Percentiles rank a stretch among this genome's conserved stretches.
Conservation (phyloP, 768 basidiomycete species). For the Boletellus ananas region DNA sequence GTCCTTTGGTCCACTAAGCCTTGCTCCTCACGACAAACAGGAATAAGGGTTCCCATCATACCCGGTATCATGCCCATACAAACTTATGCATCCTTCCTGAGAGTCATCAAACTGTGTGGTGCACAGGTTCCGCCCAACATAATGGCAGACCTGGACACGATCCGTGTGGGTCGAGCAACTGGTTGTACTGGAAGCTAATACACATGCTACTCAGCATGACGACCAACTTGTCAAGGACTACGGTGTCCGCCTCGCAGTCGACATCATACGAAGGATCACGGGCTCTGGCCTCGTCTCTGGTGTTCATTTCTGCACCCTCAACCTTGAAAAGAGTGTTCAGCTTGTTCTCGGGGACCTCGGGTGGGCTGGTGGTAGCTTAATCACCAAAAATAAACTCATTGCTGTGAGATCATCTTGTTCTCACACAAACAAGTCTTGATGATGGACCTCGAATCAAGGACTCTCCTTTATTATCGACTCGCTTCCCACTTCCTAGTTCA, state of each 20-base stretch:
- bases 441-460: conserved; percentile 34
- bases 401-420: conserved; percentile 39
- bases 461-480: conserved; percentile 31
- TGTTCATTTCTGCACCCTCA: conserved; percentile 94
- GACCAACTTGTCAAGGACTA: conserved; percentile 94
- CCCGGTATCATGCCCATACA: conserved; percentile 99
- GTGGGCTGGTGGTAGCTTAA: conserved; percentile 56
- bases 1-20: neutral
- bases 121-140: conserved; percentile 68
- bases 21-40: conserved; percentile 38
- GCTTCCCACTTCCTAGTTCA: conserved; percentile 26
- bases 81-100: conserved; percentile 89
- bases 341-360: conserved; percentile 74
- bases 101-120: conserved; percentile 87
- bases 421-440: neutral
- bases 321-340: conserved; percentile 93
- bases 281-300: conserved; percentile 58
- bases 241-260: conserved; percentile 80
- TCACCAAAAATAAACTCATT: conserved; percentile 61
- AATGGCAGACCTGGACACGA: conserved; percentile 62
- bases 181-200: neutral
- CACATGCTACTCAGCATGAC: conserved; percentile 59
- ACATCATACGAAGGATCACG: conserved; percentile 66
- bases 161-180: conserved; percentile 53
- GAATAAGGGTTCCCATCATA: conserved; percentile 86